Base-by-base conservation (phyloP, 148 eudicot species). In the Silene uniflora region DNA sequence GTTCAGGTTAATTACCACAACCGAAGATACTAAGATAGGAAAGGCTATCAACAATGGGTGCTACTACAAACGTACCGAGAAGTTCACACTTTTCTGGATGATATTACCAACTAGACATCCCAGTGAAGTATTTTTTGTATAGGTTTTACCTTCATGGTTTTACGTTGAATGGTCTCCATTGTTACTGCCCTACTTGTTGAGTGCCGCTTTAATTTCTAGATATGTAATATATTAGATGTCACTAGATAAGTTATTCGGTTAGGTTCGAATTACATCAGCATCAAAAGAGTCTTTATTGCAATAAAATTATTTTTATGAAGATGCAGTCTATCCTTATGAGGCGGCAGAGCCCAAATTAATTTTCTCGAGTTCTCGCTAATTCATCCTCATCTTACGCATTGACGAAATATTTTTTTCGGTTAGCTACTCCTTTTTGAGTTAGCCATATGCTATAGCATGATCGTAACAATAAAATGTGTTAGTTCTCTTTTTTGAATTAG, bases 1-100 rank as follows among this genome's bases (percentile, higher is more conserved):
- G 73, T 71, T 24, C 73, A 71, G 52, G 73, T 71, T 24, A 35
- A 55, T 54, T 71, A 71, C 62, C 6, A 71, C 7, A 0, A 23
- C 17, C 16, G 0, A 3, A 13, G 12, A 47, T 46, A 46, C 54
- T 47, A 13, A 68, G 56, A 21, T 69, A 69, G 72, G 13, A 29
- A 46, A 4, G 27, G 56, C 24, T 69, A 10, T 35, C 22, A n/a
- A 67, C 23, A 61, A 10, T 7, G 23, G 70, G 24, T n/a, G 44
- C 8, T 11, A 16, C 56, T 13, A 13, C 56, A 52, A 16, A 52
- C 1, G 17, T 52, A 52, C 56, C 17, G 56, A 52, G 12, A 35
- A 35, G 6, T 46, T 13, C 55, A 52, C 56, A 13, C 44, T 39
- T 39, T 7, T 7, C 44, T 39, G 44, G 44, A 39, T 27, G 29